A percentile compares a stretch with the other conserved stretches of the same genome.
These are phyloP conservation scores for Spergularia bocconei DNA, from an alignment of 148 eudicot genomes.

Conservation along the genomic window DNA sequence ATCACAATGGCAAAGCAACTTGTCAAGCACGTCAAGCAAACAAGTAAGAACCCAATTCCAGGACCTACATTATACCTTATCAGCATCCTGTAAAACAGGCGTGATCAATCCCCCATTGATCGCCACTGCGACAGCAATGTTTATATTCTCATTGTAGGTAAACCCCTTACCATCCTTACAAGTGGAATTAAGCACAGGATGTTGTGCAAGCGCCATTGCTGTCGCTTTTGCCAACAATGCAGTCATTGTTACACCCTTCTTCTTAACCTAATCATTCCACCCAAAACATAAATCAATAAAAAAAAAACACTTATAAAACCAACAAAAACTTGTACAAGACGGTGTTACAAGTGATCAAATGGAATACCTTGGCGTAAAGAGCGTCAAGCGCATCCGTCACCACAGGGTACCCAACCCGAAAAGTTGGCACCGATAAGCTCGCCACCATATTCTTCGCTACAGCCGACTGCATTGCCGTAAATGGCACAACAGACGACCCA, in stretches of 20 bases:
- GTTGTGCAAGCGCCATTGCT: constrained; percentile 90
- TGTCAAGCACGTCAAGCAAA: neutral
- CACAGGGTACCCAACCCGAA: constrained; percentile 77
- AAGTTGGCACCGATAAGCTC: constrained; percentile 74
- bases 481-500: constrained; percentile 79
- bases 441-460: constrained; percentile 84
- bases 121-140: constrained; percentile 95
- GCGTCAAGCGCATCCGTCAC: constrained; percentile 77
- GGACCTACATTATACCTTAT: constrained; percentile 51
- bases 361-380: constrained; percentile 69
- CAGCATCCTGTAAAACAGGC: constrained; percentile 94
- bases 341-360: too few relatives aligned
- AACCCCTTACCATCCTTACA: constrained; percentile 92
- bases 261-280: constrained; percentile 52
- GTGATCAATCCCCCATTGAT: constrained; percentile 94
- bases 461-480: constrained; percentile 78
- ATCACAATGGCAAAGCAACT: neutral
- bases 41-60: neutral
- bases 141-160: constrained; percentile 72
- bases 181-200: constrained; percentile 72
- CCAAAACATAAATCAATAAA: constrained; percentile 2
- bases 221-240: constrained; percentile 81
- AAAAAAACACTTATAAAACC: constrained; percentile 8
- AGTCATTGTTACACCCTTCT: constrained; percentile 90
- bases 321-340: neutral